Conservation (phyloP, 768 basidiomycete species). For the Pleurotus pulmonarius region DNA sequence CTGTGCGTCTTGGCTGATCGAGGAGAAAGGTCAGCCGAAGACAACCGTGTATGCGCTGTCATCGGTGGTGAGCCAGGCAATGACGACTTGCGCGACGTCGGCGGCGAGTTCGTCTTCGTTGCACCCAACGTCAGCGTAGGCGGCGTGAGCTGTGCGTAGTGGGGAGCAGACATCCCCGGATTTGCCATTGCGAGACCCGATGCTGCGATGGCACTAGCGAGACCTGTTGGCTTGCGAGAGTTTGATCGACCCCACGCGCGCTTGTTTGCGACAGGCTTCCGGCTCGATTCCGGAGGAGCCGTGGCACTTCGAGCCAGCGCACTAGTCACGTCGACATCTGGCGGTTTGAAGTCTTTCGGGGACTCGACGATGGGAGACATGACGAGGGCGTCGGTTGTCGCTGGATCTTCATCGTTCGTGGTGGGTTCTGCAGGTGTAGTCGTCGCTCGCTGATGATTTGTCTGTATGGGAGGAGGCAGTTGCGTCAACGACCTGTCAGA, state of each 20-base stretch:
- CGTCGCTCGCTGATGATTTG: conserved; percentile 14
- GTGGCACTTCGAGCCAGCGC: conserved; percentile 11
- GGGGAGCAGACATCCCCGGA: conserved; percentile 44
- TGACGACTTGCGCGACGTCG: conserved; percentile 4
- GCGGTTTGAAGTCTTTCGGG: conserved; percentile 33
- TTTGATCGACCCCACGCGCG: conserved; percentile 40
- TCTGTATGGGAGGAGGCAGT: conserved; percentile 8
- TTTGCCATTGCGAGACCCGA: conserved; percentile 67
- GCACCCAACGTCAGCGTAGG: conserved; percentile 14
- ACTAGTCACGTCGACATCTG: conserved; percentile 20
- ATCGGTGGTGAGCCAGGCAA: conserved; percentile 7
- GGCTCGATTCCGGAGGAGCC: conserved; percentile 15
- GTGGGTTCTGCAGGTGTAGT: conserved; percentile 11
- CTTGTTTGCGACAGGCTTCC: conserved; percentile 31
- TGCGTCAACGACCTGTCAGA: conserved; percentile 16
- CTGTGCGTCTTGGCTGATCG: conserved; percentile 4
- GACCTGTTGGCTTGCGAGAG: conserved; percentile 48
- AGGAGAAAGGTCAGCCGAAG: background rate
- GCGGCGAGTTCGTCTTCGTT: background rate
- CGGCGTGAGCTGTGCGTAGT: conserved; percentile 35
- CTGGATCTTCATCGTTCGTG: background rate
- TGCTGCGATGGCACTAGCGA: conserved; percentile 67
- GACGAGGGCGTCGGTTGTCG: conserved; percentile 14
- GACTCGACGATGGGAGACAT: conserved; percentile 40
- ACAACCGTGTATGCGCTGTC: conserved; percentile 4